A percentile compares a stretch with the other conserved stretches of the same genome.
Evolutionary conservation across 495 filamentous ascomycete species (phyloP).

Genomic region (Aspergillus funiculosus): DNA sequence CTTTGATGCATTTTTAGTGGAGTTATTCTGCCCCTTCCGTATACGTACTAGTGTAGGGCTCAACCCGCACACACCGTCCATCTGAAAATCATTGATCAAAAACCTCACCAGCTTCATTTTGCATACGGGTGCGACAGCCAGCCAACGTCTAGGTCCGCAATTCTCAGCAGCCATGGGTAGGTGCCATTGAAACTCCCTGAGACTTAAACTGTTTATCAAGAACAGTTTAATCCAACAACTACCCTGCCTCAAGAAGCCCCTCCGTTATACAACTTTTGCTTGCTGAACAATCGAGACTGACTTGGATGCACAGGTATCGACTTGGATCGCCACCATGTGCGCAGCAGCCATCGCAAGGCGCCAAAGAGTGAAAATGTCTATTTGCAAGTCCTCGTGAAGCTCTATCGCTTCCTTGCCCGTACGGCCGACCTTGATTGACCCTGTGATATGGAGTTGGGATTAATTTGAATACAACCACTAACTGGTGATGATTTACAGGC

Average conservation of each 20-base stretch:
- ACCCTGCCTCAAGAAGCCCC: no score
- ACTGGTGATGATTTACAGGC: constrained; percentile 47
- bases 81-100: constrained; percentile 42
- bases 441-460: constrained; percentile 2
- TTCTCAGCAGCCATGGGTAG: constrained; percentile 48
- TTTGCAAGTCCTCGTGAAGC: constrained; percentile 94
- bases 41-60: constrained; percentile 42
- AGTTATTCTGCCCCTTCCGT: constrained; percentile 18
- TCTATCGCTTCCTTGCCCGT: constrained; percentile 98
- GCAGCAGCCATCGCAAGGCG: constrained; percentile 83
- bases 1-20: no score
- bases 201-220: constrained; percentile 2
- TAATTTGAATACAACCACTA: constrained; percentile 3
- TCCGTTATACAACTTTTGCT: not conserved
- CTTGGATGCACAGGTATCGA: constrained; percentile 51
- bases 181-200: constrained; percentile 3
- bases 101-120: constrained; percentile 37
- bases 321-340: constrained; percentile 75
- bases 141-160: constrained; percentile 42
- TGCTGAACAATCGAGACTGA: constrained; percentile 4
- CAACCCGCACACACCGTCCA: constrained; percentile 46
- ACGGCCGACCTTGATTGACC: constrained; percentile 39
- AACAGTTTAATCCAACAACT: not conserved
- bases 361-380: constrained; percentile 98
- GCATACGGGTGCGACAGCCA: constrained; percentile 43